Evolutionary conservation across 2,329 filamentous ascomycete genomes (phyloP).

Genomic region (Fusarium solani-melongenae): DNA sequence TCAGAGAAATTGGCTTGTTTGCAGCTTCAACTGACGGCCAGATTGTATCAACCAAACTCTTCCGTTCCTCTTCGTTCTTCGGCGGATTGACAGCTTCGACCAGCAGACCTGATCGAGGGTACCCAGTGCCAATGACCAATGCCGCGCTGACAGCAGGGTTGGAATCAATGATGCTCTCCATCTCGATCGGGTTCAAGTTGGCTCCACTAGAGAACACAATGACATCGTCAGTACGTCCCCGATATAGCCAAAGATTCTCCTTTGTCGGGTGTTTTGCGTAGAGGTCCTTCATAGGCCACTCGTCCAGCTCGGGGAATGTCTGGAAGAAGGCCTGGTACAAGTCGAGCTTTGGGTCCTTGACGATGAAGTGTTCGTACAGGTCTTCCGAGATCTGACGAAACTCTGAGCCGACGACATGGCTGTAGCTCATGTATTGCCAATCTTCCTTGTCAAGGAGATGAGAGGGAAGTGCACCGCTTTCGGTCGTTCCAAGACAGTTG

Average conservation of each 20-base stretch:
- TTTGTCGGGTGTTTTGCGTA: slow-evolving; percentile 51
- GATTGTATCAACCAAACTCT: slow-evolving; percentile 51
- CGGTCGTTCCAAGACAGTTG: slow-evolving; percentile 47
- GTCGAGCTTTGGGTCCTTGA: slow-evolving; percentile 39
- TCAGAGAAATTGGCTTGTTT: slow-evolving; percentile 55
- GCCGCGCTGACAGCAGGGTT: slow-evolving; percentile 46
- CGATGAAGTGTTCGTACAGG: slow-evolving; percentile 49
- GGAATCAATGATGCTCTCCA: slow-evolving; percentile 48
- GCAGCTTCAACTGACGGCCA: slow-evolving; percentile 56
- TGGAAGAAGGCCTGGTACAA: slow-evolving; percentile 52
- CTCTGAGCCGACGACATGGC: slow-evolving; percentile 30
- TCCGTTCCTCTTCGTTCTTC: slow-evolving; percentile 9
- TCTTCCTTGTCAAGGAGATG: slow-evolving; percentile 40
- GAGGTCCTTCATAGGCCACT: slow-evolving; percentile 59
- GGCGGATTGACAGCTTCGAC: slow-evolving; percentile 30
- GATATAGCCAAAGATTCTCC: slow-evolving; percentile 48
- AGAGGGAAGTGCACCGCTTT: slow-evolving; percentile 36
- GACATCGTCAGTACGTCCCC: slow-evolving; percentile 53
- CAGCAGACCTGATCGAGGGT: slow-evolving; percentile 41
- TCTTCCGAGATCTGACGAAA: slow-evolving; percentile 32
- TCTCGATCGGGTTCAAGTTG: slow-evolving; percentile 54
- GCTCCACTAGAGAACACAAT: slow-evolving; percentile 55
- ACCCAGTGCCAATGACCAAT: slow-evolving; percentile 48
- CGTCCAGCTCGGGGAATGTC: slow-evolving; percentile 52
- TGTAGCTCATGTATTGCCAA: slow-evolving; percentile 47